Conservation (phyloP, 2,329 filamentous ascomycete genomes). For the Aspergillus sp. region DNA sequence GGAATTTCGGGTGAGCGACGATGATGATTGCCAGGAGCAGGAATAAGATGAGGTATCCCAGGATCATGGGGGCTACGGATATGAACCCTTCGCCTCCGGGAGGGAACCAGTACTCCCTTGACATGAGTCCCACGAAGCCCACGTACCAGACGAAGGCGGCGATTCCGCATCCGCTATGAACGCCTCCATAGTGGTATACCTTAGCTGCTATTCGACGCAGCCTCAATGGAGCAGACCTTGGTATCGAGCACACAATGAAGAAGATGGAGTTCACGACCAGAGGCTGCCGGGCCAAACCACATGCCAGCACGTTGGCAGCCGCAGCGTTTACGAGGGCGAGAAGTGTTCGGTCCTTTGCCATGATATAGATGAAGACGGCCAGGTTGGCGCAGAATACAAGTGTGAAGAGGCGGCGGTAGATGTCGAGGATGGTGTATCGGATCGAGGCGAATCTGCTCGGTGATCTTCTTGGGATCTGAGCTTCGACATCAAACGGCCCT, state of each 20-base stretch:
- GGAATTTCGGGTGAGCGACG: constrained; percentile 61
- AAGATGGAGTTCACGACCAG: constrained; percentile 51
- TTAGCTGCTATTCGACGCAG: constrained; percentile 45
- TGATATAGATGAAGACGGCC: constrained; percentile 30
- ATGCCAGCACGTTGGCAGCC: constrained; percentile 43
- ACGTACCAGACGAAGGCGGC: constrained; percentile 46
- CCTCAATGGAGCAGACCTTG: constrained; percentile 41
- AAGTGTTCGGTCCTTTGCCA: constrained; percentile 31
- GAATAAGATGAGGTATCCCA: constrained; percentile 55
- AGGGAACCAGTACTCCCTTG: constrained; percentile 26
- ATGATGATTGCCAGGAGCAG: constrained; percentile 57
- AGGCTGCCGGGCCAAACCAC: constrained; percentile 48
- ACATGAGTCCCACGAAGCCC: constrained; percentile 32
- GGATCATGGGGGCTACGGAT: constrained; percentile 40
- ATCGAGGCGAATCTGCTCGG: constrained; percentile 19
- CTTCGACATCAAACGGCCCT: constrained; percentile 22
- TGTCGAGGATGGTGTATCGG: constrained; percentile 32
- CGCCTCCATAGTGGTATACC: constrained; percentile 51
- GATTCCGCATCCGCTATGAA: constrained; percentile 49
- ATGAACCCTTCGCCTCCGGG: constrained; percentile 10
- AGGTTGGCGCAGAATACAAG: constrained; percentile 38
- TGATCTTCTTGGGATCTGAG: constrained; percentile 21
- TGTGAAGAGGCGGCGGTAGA: constrained; percentile 41
- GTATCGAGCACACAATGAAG: constrained; percentile 39
- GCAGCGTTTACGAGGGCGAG: constrained; percentile 38